A percentile compares a stretch with the other conserved stretches of the same genome.
Evolutionary conservation across 441 rosid genomes (phyloP).

Genomic region (Croton setiger): DNA sequence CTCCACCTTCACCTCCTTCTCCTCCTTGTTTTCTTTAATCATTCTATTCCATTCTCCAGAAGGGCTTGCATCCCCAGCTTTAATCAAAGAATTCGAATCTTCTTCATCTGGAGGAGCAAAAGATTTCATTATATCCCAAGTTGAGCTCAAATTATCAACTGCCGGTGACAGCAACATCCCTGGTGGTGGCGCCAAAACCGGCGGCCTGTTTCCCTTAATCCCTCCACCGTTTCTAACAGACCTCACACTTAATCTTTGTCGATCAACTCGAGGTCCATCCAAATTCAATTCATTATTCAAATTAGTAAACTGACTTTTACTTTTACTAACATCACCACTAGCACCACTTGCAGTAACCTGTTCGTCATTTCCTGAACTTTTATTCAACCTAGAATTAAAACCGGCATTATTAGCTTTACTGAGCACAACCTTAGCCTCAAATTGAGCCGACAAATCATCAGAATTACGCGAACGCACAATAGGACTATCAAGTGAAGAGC

Average conservation of each 20-base stretch:
- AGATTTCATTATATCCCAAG: slow-evolving; percentile 30
- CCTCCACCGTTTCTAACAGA: slow-evolving; percentile 6
- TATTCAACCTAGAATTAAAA: slow-evolving; percentile 11
- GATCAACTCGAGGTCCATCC: background rate
- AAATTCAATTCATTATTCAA: background rate
- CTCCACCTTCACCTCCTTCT: background rate
- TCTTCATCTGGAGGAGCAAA: slow-evolving; percentile 27
- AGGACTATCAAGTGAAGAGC: slow-evolving; percentile 9
- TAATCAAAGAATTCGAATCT: slow-evolving; percentile 7
- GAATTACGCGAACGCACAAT: background rate
- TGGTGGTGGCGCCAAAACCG: slow-evolving; percentile 24
- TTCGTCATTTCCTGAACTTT: background rate
- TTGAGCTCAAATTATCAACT: slow-evolving; percentile 27
- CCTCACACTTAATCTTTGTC: slow-evolving; percentile 1
- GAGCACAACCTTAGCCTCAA: slow-evolving; percentile 6
- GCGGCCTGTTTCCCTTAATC: slow-evolving; percentile 25
- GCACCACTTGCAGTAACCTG: slow-evolving; percentile 3
- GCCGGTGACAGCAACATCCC: slow-evolving; percentile 12
- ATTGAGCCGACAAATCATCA: background rate
- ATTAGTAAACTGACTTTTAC: background rate
- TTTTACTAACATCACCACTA: background rate
- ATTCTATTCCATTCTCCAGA: slow-evolving; percentile 4
- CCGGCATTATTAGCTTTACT: background rate
- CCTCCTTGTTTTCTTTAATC: background rate
- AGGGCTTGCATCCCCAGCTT: slow-evolving; percentile 1